Percentiles rank a stretch among this genome's conserved stretches.
Conservation (phyloP, 352 stramenopile species). For the Pythium monospermum region DNA sequence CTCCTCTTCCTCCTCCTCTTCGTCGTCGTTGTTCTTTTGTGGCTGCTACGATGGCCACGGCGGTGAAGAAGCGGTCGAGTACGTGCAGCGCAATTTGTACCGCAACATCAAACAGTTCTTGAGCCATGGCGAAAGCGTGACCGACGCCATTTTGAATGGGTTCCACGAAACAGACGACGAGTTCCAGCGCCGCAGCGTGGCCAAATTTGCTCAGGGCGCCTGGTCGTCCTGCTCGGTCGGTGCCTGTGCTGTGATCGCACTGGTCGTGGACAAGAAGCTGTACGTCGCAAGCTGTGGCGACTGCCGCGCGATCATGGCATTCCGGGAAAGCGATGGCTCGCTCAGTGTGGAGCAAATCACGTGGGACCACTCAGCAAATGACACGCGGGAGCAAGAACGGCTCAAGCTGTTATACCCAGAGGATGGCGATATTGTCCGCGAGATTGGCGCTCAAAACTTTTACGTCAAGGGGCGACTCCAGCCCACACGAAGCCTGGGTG, state of each 20-base stretch:
- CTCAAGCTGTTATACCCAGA: constrained; percentile 52
- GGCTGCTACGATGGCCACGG: constrained; percentile 70
- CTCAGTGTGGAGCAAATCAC: constrained; percentile 65
- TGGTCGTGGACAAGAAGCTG: constrained; percentile 47
- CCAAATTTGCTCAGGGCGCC: constrained; percentile 44
- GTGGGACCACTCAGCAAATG: constrained; percentile 61
- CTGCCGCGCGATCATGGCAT: constrained; percentile 63
- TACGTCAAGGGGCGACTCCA: constrained; percentile 72
- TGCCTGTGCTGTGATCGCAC: constrained; percentile 52
- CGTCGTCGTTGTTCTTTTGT: constrained; percentile 52
- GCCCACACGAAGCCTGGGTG: constrained; percentile 55
- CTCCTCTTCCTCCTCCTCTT: too few species aligned
- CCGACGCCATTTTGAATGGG: constrained; percentile 44
- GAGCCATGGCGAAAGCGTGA: constrained; percentile 23
- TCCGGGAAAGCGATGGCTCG: constrained; percentile 39
- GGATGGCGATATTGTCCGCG: constrained; percentile 64
- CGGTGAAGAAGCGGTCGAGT: constrained; percentile 57
- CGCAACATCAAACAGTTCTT: constrained; percentile 45
- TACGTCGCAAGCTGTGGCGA: constrained; percentile 64
- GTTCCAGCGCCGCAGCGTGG: constrained; percentile 46
- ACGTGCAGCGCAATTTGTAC: constrained; percentile 62
- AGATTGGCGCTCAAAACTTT: constrained; percentile 59
- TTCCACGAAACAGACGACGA: constrained; percentile 61
- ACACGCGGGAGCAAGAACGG: constrained; percentile 48
- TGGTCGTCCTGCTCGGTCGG: constrained; percentile 61